Conservation (phyloP, 2,329 filamentous ascomycete species). For the Aspergillus fructus region DNA sequence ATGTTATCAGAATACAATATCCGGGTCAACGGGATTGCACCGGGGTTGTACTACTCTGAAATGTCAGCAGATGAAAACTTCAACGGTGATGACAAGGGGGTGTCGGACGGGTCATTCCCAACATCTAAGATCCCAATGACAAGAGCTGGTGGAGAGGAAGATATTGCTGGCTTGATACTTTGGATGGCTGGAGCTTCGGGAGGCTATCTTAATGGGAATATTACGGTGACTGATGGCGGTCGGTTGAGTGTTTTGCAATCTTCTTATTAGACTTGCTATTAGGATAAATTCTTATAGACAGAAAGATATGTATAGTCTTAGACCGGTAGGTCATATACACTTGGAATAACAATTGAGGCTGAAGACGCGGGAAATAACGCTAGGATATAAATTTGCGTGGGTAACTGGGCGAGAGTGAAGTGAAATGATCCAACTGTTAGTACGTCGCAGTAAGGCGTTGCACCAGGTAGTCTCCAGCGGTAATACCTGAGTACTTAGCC, state of each 20-base stretch:
- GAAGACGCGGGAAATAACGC: conserved; percentile 1
- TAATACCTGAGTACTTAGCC: conserved; percentile 74
- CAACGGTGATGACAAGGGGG: conserved; percentile 40
- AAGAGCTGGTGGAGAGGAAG: conserved; percentile 59
- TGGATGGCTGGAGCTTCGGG: conserved; percentile 66
- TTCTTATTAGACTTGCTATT: conserved; percentile 44
- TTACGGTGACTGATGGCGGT: conserved; percentile 64
- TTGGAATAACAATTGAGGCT: background rate
- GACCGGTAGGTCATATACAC: background rate
- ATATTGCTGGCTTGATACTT: conserved; percentile 65
- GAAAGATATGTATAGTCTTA: background rate
- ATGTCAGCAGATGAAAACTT: conserved; percentile 53
- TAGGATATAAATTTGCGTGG: background rate
- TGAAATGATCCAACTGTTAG: conserved; percentile 10
- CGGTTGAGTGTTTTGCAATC: conserved; percentile 57
- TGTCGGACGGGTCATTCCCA: conserved; percentile 41
- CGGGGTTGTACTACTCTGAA: conserved; percentile 60
- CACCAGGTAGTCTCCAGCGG: conserved; percentile 77
- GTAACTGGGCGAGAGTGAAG: background rate
- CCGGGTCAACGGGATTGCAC: conserved; percentile 51
- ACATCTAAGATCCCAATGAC: conserved; percentile 56
- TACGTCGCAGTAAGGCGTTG: conserved; percentile 76
- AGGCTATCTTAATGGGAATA: conserved; percentile 64
- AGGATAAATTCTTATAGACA: background rate
- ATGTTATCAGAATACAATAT: conserved; percentile 42